Percentiles rank a stretch among this genome's conserved stretches.
phyloP scores from a whole-genome alignment of 805 yeast species.

The Myxozyma lipomycoides region DNA sequence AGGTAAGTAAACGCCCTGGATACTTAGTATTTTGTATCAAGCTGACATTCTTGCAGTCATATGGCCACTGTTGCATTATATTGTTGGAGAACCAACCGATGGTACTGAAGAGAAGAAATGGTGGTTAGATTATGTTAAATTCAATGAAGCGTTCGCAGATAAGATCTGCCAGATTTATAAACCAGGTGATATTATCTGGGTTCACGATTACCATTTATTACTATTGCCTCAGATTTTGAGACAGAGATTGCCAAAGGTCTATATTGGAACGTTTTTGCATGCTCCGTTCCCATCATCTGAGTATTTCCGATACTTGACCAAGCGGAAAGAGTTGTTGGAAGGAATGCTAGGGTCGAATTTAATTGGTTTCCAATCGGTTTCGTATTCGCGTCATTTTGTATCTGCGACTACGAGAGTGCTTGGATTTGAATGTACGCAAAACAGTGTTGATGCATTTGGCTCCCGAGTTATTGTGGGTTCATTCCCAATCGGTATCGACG shows the following conservation, averaged over 20 bases:
- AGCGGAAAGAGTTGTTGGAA: constrained; percentile 74
- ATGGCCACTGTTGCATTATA: constrained; percentile 95
- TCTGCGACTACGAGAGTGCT: constrained; percentile 83
- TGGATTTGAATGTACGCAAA: constrained; percentile 58
- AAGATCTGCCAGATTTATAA: constrained; percentile 66
- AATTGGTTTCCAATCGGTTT: constrained; percentile 78
- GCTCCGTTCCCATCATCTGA: constrained; percentile 95
- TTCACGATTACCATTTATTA: constrained; percentile 83
- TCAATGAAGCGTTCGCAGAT: constrained; percentile 86
- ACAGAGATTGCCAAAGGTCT: constrained; percentile 67
- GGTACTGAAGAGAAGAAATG: constrained; percentile 69
- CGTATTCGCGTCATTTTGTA: constrained; percentile 86
- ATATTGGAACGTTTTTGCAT: constrained; percentile 76
- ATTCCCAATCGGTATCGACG: constrained; percentile 87
- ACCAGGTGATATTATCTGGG: constrained; percentile 89
- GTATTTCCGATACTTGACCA: constrained; percentile 83
- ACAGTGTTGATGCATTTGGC: constrained; percentile 59
- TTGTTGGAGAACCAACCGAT: constrained; percentile 69
- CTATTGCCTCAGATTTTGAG: constrained; percentile 79
- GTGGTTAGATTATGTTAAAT: constrained; percentile 84
- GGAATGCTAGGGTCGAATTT: constrained; percentile 89
- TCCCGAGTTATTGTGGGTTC: constrained; percentile 67
- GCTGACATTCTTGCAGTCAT: constrained; percentile 39
- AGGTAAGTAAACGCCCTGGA: constrained; percentile 17
- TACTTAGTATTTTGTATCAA: not conserved